These are phyloP conservation scores for Psilocybe subaeruginosa DNA, from an alignment of 768 basidiomycete genomes.

Conservation along the genomic window DNA sequence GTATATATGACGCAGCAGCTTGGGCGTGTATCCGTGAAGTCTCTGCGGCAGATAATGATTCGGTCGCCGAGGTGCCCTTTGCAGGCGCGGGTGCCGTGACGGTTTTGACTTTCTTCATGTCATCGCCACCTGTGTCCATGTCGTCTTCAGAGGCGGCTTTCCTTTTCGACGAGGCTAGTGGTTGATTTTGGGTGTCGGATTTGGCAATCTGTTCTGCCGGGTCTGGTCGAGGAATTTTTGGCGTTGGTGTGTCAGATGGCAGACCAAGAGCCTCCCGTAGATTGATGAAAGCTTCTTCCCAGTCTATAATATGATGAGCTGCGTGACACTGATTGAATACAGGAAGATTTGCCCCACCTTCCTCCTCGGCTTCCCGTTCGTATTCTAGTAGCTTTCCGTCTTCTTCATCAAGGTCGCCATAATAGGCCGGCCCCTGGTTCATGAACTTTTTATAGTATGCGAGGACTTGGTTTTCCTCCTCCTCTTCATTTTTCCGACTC, in stretches of 20 bases:
- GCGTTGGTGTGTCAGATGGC: conserved; percentile 51
- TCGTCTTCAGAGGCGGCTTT: conserved; percentile 51
- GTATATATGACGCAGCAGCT: conserved; percentile 69
- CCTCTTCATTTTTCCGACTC: conserved; percentile 82
- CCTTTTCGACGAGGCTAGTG: conserved; percentile 46
- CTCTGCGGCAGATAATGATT: conserved; percentile 29
- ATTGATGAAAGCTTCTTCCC: conserved; percentile 62
- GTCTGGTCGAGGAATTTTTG: conserved; percentile 48
- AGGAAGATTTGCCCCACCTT: conserved; percentile 49
- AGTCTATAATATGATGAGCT: conserved; percentile 45
- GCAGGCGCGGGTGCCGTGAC: conserved; percentile 16
- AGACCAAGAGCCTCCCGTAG: conserved; percentile 58
- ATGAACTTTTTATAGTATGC: conserved; percentile 87
- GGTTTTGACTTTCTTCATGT: conserved; percentile 36
- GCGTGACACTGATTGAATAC: neutral
- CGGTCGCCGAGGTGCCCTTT: conserved; percentile 23
- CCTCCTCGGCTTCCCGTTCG: conserved; percentile 73
- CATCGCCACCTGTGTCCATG: conserved; percentile 36
- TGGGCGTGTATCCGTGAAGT: conserved; percentile 45
- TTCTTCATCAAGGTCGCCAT: conserved; percentile 87
- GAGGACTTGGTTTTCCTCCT: conserved; percentile 81
- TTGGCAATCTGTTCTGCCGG: conserved; percentile 19
- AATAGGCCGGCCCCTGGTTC: conserved; percentile 87
- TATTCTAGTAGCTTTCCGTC: conserved; percentile 69
- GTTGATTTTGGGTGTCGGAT: conserved; percentile 21